Evolutionary conservation across 2,329 filamentous ascomycete genomes (phyloP), one percentile per base, ranked within the genome.

Genomic region (Neoascochyta sp.): DNA sequence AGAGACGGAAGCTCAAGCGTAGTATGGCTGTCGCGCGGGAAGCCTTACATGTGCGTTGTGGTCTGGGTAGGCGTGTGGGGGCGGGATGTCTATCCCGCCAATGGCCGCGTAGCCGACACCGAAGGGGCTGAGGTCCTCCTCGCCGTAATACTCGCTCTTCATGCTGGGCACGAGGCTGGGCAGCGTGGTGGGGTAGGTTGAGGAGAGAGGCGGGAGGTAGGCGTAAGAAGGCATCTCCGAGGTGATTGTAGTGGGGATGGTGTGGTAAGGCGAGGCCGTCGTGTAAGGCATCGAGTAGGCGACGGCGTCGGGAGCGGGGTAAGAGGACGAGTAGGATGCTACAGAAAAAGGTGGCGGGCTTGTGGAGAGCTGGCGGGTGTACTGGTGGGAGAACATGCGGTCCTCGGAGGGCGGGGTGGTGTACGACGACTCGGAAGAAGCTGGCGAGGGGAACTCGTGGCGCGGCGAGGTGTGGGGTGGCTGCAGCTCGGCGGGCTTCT

Each of bases 31-130:
- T 45, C 57, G 55, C 54, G 56, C 48, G 41, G 60, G 69, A 62
- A 67, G 67, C 80, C 78, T 82, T 81, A 88, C 83, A 77, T 85
- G 81, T 73, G 81, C 76, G 65, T 77, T 75, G 62, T 77, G 76
- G 49, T 79, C 70, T 59, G 83, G 76, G 69, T 85, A 86, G 15
- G 75, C 69, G 47, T 76, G 71, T 35, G 71, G 67, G 36, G 70
- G 65, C 56, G 73, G 72, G 48, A 83, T 74, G 49, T 84, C 80
- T 57, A 85, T 75, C 28, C 71, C 35, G 75, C 70, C 61, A 41
- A 83, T 71, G 49, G 79, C 81, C 45, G 72, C 69, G 60, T 86
- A 86, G 65, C 69, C 75, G 66, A 84, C 76, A 63, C 80, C 83
- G 54, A 79, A 78, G 5, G 80, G 74, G 45, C 73, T 76, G 35